Base-by-base conservation (phyloP, 179 eudicot species). In the Heliamphora ciliata region DNA sequence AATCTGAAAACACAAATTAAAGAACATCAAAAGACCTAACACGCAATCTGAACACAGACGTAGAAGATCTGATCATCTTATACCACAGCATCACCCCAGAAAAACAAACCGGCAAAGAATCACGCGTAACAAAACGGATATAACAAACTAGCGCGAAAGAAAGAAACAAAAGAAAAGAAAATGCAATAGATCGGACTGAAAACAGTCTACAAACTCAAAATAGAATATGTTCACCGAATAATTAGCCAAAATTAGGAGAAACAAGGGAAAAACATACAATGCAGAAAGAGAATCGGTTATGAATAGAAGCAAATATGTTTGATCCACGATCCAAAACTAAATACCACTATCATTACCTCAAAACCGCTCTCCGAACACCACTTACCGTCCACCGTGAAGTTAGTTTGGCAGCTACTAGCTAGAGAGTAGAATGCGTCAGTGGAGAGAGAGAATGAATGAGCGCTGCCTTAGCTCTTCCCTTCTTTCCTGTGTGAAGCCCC, bases 161-260 rank as follows among this genome's bases (percentile, higher is more conserved):
- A 9, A 31, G 11, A 46, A n/a, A 4, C 11, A 68, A 54, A 56
- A 40, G 67, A 6, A 9, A 31, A 6, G 1, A 55, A 70, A 72
- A 47, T 67, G 48, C 78, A 13, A 50, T 4, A 72, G 78, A 80
- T 80, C 82, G n/a, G 78, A 46, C n/a, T 14, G 58, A 58, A 73
- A 70, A 60, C 8, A 58, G 8, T 4, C 21, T 40, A 1, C 9
- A 21, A 59, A 80, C 13, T 6, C 11, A 64, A 58, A 56, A 18
- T 47, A 6, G 0, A 44, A 40, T 21, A 80, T 70, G 72, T 80
- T 70, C 48, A 21, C 48, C 50, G 6, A 47, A 59, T 1, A 47
- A 11, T 48, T 6, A 10, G 18, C 18, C 24, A 58, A 0, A 58
- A 70, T 10, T 47, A 18, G 59, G 10, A 56, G 47, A 55, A 13